phyloP scores from a whole-genome alignment of 805 yeast species.

The Candida corydali region DNA sequence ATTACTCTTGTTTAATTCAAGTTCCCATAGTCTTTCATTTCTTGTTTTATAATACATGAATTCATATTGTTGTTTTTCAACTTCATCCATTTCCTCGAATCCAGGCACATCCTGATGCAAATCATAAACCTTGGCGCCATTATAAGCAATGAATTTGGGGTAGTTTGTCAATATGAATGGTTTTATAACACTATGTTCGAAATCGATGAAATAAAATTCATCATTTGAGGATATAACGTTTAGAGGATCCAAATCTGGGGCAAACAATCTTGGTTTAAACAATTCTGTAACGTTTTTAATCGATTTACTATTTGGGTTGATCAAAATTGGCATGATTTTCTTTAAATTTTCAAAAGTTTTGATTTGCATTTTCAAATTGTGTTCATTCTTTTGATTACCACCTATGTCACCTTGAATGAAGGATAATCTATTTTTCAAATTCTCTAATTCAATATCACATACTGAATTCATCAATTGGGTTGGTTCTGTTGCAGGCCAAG shows the following conservation, averaged over 20 bases:
- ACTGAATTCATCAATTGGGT: constrained; percentile 59
- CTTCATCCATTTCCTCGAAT: constrained; percentile 61
- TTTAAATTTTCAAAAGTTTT: constrained; percentile 60
- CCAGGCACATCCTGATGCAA: constrained; percentile 71
- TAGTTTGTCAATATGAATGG: constrained; percentile 77
- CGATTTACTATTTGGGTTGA: constrained; percentile 48
- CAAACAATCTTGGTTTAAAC: constrained; percentile 66
- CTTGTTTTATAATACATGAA: constrained; percentile 88
- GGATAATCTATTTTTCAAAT: constrained; percentile 45
- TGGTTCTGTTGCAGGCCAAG: constrained; percentile 64
- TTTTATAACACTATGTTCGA: constrained; percentile 75
- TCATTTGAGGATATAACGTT: constrained; percentile 55
- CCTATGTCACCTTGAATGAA: constrained; percentile 51
- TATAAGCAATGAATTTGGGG: constrained; percentile 82
- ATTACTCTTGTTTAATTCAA: constrained; percentile 58
- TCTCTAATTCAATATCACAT: constrained; percentile 64
- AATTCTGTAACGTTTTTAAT: constrained; percentile 62
- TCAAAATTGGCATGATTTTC: constrained; percentile 52
- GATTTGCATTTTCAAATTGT: constrained; percentile 46
- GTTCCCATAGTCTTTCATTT: constrained; percentile 87
- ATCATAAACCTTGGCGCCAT: constrained; percentile 82
- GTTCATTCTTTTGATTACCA: constrained; percentile 39
- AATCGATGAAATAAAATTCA: constrained; percentile 57
- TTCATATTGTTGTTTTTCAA: constrained; percentile 74
- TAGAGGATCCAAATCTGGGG: constrained; percentile 89